Evolutionary conservation across 2,329 filamentous ascomycete species (phyloP).

Genomic region (Diaporthe velutina): DNA sequence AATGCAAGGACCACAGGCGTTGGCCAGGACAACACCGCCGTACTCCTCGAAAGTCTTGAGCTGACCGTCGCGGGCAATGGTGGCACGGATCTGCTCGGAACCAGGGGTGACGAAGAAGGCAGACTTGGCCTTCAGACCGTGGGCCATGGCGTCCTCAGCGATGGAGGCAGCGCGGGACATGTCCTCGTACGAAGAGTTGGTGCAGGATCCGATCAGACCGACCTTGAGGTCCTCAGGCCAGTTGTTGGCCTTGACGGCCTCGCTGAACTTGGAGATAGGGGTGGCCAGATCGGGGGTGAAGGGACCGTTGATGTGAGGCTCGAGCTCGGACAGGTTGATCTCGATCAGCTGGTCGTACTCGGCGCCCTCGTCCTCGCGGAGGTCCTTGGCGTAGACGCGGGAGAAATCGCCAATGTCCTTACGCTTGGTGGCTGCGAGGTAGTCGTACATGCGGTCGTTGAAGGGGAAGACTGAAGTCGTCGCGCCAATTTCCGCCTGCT

Average conservation of each 20-base stretch:
- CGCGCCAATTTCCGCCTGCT: conserved; percentile 78
- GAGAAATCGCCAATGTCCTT: conserved; percentile 91
- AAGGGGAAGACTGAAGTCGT: conserved; percentile 98
- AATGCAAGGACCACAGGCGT: conserved; percentile 93
- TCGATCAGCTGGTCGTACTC: conserved; percentile 97
- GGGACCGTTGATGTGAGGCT: conserved; percentile 98
- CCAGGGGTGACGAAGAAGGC: conserved; percentile 96
- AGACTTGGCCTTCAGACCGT: conserved; percentile 94
- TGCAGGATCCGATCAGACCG: conserved; percentile 97
- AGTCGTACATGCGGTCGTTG: conserved; percentile 98
- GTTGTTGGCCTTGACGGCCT: conserved; percentile 91
- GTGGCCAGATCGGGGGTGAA: conserved; percentile 99
- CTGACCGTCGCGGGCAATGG: conserved; percentile 90
- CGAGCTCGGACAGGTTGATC: conserved; percentile 93
- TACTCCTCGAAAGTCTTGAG: conserved; percentile 96
- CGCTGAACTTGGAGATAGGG: conserved; percentile 96
- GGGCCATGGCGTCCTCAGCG: conserved; percentile 88
- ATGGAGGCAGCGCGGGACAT: conserved; percentile 96
- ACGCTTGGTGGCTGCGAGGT: conserved; percentile 92
- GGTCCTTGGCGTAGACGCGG: conserved; percentile 84
- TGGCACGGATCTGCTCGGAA: conserved; percentile 96
- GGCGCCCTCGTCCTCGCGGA: conserved; percentile 88
- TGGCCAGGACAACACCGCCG: conserved; percentile 93
- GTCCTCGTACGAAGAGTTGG: conserved; percentile 88
- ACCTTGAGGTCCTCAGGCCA: conserved; percentile 98